Evolutionary conservation across 2,329 filamentous ascomycete genomes (phyloP), one percentile per base, ranked within the genome.

Genomic region (Coniochaeta hoffmannii): DNA sequence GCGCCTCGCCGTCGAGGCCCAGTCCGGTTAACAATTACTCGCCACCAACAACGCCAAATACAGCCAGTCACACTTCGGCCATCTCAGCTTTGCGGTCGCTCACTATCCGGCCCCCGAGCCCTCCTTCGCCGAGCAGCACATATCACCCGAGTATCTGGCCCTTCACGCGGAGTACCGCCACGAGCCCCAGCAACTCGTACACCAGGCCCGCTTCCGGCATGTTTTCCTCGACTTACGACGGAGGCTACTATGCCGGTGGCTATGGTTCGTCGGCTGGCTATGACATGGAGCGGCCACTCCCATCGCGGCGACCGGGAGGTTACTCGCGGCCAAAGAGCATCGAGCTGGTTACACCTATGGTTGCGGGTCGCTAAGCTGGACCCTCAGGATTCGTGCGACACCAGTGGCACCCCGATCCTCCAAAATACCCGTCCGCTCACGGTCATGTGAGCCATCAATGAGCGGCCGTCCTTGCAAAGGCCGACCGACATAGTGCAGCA

Each of bases 241-340:
- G 69, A 35, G 71, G 70, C 36, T 76, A 76, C 58, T 68, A 65
- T 56, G 67, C 68, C 55, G 68, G 66, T 10, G 65, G 64, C 44
- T 77, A 78, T 64, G 71, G 70, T 36, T 69, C 41, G n/a, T 46
- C 41, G 14, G 41, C 41, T 28, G 41, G 41, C 22, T 46, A 46
- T 51, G 71, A 71, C 49, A 71, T 74, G 62, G 81, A 84, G 59
- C 73, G 82, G 9, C 83, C 82, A 7, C 69, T 85, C 24, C 82
- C 83, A 14, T 75, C 75, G 10, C 76, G 82, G 50, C 75, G 77
- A 52, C 79, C 81, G 3, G 72, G 76, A 35, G 71, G 73, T 36
- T 82, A 82, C 67, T 74, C 79, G 60, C 74, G 82, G 50, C 80
- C 81, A 32, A 83, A 79, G 69, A 85, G 81, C 69, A 82, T 85